These are phyloP conservation scores for Ulota crispa DNA, from an alignment of 225 moss, liverwort and hornwort species.

Conservation along the genomic window DNA sequence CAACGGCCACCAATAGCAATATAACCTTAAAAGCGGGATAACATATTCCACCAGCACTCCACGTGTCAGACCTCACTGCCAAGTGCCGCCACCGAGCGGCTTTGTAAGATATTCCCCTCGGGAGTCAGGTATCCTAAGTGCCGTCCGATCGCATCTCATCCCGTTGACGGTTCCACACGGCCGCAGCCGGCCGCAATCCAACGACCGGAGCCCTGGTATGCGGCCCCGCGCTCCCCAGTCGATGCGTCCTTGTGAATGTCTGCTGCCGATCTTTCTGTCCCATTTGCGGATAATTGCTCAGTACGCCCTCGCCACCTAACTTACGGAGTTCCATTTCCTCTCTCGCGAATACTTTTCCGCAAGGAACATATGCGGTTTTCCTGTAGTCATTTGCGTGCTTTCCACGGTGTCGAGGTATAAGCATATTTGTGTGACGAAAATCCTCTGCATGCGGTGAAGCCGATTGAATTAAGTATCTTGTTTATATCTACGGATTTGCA, in stretches of 20 bases:
- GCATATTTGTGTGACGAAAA: not conserved
- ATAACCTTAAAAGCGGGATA: not conserved
- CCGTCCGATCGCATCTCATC: not conserved
- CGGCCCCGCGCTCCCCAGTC: no score
- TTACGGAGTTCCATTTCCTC: not conserved
- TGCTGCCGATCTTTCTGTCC: not conserved
- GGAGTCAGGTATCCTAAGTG: no score
- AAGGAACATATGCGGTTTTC: not conserved
- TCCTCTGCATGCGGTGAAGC: not conserved
- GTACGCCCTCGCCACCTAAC: no score
- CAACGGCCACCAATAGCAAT: not conserved
- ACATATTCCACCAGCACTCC: not conserved
- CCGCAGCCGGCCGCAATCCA: not conserved
- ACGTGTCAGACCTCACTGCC: not conserved
- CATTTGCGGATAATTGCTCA: not conserved
- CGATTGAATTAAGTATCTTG: not conserved
- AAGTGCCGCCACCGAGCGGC: not conserved
- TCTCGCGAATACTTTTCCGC: not conserved
- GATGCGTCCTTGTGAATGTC: no score
- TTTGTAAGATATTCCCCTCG: not conserved
- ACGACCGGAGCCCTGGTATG: not conserved
- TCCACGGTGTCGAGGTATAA: not conserved
- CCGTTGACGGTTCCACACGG: not conserved
- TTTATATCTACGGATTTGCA: not conserved
- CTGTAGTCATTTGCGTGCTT: not conserved